Evolutionary conservation across 352 stramenopile species (phyloP).

Genomic region (Globisporangium radiosum): DNA sequence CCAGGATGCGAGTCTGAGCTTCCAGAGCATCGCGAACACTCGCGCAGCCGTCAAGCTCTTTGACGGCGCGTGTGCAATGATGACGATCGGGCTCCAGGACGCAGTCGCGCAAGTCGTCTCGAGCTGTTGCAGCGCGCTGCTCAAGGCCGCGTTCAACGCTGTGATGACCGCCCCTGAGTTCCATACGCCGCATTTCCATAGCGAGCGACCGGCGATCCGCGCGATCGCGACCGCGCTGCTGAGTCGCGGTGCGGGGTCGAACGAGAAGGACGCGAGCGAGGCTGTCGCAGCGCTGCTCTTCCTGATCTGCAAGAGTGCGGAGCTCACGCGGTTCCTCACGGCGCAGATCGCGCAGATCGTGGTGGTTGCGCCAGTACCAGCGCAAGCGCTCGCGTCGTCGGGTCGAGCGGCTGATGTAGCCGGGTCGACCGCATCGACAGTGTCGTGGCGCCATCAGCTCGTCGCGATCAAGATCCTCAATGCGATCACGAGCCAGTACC

Average conservation of each 20-base stretch:
- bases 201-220: constrained; percentile 34
- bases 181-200: constrained; percentile 51
- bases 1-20: constrained; percentile 35
- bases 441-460: constrained; percentile 64
- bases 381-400: constrained; percentile 15
- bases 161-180: constrained; percentile 56
- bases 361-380: constrained; percentile 6
- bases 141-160: constrained; percentile 55
- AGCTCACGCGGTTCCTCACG: constrained; percentile 58
- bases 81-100: constrained; percentile 46
- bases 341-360: constrained; percentile 47
- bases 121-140: constrained; percentile 42
- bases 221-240: constrained; percentile 43
- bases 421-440: neutral
- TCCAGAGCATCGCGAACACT: constrained; percentile 34
- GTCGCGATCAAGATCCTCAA: constrained; percentile 77
- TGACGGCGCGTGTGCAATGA: constrained; percentile 55
- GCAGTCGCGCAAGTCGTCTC: constrained; percentile 64
- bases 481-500: constrained; percentile 72
- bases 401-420: constrained; percentile 3
- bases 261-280: constrained; percentile 78
- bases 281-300: constrained; percentile 68
- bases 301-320: constrained; percentile 73
- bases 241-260: constrained; percentile 44
- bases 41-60: constrained; percentile 52